A percentile compares a stretch with the other conserved stretches of the same genome.
phyloP scores from a whole-genome alignment of 169 alveolate species.

The Cryptosporidium andersoni region DNA sequence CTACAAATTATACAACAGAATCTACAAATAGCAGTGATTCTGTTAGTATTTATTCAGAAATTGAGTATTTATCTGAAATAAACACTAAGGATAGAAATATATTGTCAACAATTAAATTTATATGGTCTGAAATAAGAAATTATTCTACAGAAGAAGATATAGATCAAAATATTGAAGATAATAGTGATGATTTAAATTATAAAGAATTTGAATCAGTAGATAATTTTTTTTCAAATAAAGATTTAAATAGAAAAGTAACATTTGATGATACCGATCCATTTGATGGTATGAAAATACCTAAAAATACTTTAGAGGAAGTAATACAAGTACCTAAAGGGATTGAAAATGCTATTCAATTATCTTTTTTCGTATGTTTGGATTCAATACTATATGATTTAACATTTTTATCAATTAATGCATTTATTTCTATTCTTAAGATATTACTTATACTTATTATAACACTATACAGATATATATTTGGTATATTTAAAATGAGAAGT shows the following conservation, averaged over 20 bases:
- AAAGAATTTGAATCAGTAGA: not conserved
- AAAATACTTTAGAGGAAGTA: constrained; percentile 48
- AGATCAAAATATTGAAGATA: too few species aligned
- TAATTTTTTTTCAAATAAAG: constrained; percentile 22
- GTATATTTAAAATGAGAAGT: constrained; percentile 1
- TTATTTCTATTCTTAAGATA: constrained; percentile 20
- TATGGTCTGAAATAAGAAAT: constrained; percentile 67
- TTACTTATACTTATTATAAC: constrained; percentile 12
- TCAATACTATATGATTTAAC: constrained; percentile 77
- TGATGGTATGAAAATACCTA: constrained; percentile 25
- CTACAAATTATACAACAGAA: too few species aligned
- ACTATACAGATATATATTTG: not conserved
- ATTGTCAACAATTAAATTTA: constrained; percentile 38
- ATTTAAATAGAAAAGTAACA: not conserved
- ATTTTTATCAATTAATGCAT: constrained; percentile 74
- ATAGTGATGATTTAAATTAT: too few species aligned
- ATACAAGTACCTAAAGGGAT: constrained; percentile 53
- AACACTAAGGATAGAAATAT: constrained; percentile 15
- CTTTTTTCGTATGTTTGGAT: constrained; percentile 74
- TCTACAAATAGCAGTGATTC: too few species aligned
- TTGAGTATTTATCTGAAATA: too few species aligned
- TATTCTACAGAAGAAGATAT: too few species aligned
- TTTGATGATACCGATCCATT: not conserved
- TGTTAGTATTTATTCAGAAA: too few species aligned
- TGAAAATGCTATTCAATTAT: constrained; percentile 69